Conservation (phyloP, 1,284 basidiomycete genomes). For the Pyrrhoderma lamaoense region DNA sequence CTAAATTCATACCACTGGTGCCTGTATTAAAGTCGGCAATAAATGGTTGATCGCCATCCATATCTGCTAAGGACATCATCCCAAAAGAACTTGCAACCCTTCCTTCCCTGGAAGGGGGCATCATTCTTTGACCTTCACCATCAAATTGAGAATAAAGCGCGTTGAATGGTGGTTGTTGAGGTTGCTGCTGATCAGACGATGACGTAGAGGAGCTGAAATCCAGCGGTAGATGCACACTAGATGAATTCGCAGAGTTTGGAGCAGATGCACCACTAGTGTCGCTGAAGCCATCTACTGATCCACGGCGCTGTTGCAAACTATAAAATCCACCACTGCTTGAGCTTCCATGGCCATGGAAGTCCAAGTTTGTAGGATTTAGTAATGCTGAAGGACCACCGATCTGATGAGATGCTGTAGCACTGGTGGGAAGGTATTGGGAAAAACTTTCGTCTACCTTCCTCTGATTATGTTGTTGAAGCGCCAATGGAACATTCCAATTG, state of each 20-base stretch:
- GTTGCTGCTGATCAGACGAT: constrained; percentile 5
- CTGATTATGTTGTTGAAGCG: constrained; percentile 4
- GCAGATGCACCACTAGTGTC: constrained; percentile 14
- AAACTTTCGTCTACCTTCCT: constrained; percentile 15
- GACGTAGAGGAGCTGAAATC: constrained; percentile 9
- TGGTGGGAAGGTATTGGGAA: constrained; percentile 16
- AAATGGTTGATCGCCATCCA: constrained; percentile 9
- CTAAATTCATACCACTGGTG: background rate
- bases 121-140: constrained; percentile 5
- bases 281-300: constrained; percentile 14
- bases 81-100: constrained; percentile 16
- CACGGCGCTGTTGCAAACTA: constrained; percentile 11
- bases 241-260: constrained; percentile 16
- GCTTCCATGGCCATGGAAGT: constrained; percentile 3
- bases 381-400: constrained; percentile 5
- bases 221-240: constrained; percentile 17
- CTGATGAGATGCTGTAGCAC: background rate
- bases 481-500: background rate
- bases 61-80: constrained; percentile 11
- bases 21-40: constrained; percentile 4
- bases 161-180: background rate
- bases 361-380: constrained; percentile 8
- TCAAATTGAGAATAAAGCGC: constrained; percentile 9
- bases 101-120: constrained; percentile 15
- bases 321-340: constrained; percentile 8